Evolutionary conservation across 148 eudicot species (phyloP), one percentile per base, ranked within the genome.

Genomic region (Rhododendron simsii): DNA sequence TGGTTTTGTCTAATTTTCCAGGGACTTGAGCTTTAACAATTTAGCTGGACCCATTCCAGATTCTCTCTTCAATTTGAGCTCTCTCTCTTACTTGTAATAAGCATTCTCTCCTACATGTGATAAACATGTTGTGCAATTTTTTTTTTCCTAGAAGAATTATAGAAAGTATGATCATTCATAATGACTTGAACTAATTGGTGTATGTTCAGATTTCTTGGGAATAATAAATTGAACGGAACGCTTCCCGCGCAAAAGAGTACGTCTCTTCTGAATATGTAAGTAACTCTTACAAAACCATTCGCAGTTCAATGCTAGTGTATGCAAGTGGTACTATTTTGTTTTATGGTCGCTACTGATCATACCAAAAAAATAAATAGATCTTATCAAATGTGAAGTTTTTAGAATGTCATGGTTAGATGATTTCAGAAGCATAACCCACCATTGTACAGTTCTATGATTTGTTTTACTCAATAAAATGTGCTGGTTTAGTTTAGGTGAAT

Each of bases 11-110:
- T 73, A 30, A 45, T 65, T 71, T 87, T 86, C 75, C 92, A 96
- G 99, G 95, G 98, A 96, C 89, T 90, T 96, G 84, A 96, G 99
- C 93, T 96, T 96, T 93, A 96, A 95, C 92, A 92, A 84, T 82
- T 82, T 96, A 86, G 86, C 88, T 55, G 99, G 99, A 83, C 65
- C 23, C 80, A 93, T 96, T 86, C 99, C 95, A 81, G 87, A 84
- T 33, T 90, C 94, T 1, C 83, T 96, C 84, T 95, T 95, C 91
- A 91, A 87, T 75, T 86, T 92, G 82, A 78, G 74, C 79, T 87
- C 91, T 37, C 98, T 96, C 85, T 61, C 86, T 47, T 84, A 86
- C 90, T 89, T 96, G 99, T 96, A 92, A 94, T 86, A 82, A 73
- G 77, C 80, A 33, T 26, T 48, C 18, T 63, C 21, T 74, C 28